phyloP scores from a whole-genome alignment of 1,284 basidiomycete genomes.

The Sparassis latifolia region DNA sequence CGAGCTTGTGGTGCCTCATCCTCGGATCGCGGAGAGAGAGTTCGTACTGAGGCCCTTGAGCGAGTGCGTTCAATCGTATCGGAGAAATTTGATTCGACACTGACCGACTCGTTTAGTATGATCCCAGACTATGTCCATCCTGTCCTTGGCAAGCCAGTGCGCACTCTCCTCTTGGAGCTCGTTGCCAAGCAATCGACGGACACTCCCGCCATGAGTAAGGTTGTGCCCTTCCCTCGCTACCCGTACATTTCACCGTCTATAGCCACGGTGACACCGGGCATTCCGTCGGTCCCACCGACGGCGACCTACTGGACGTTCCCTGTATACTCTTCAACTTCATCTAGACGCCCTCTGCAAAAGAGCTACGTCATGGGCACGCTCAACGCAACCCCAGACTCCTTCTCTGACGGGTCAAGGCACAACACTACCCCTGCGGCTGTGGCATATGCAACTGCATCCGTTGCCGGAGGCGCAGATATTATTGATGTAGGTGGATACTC shows the following conservation, averaged over 20 bases:
- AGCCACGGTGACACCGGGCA: background rate
- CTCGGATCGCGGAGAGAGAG: slow-evolving; percentile 75
- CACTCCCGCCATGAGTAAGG: slow-evolving; percentile 50
- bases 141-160: slow-evolving; percentile 37
- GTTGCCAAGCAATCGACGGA: slow-evolving; percentile 22
- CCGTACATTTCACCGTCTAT: background rate
- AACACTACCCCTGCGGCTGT: slow-evolving; percentile 44
- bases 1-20: slow-evolving; percentile 82
- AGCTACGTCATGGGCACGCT: slow-evolving; percentile 92
- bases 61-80: slow-evolving; percentile 53
- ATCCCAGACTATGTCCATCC: slow-evolving; percentile 70
- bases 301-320: slow-evolving; percentile 49
- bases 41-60: slow-evolving; percentile 87
- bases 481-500: slow-evolving; percentile 95
- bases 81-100: background rate
- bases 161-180: slow-evolving; percentile 38
- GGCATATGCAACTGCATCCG: slow-evolving; percentile 39
- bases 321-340: slow-evolving; percentile 13
- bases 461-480: slow-evolving; percentile 62
- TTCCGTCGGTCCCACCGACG: slow-evolving; percentile 38
- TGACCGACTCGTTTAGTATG: slow-evolving; percentile 40
- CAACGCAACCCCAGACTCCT: slow-evolving; percentile 95
- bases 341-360: slow-evolving; percentile 23
- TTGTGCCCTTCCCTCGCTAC: slow-evolving; percentile 57
- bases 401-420: slow-evolving; percentile 82